These are phyloP conservation scores for Eucalyptus polybractea DNA, from an alignment of 345 rosid species.

Conservation along the genomic window DNA sequence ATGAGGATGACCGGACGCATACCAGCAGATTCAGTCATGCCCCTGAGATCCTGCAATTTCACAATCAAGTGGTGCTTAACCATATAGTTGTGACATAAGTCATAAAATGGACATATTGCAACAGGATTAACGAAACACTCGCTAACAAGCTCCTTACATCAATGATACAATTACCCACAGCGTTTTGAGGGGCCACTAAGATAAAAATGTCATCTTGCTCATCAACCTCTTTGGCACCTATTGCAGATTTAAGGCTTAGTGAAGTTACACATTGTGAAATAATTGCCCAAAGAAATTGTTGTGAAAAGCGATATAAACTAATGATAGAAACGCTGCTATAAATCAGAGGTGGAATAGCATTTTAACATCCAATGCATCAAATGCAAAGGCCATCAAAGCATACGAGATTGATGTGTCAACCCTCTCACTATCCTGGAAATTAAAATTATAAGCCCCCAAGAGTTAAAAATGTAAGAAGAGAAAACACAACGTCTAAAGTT, in stretches of 20 bases:
- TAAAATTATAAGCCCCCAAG: not conserved
- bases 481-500: not conserved
- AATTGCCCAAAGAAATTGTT: not conserved
- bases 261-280: not conserved
- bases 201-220: slow-evolving; percentile 86
- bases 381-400: not conserved
- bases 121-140: not conserved
- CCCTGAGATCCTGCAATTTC: slow-evolving; percentile 59
- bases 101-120: not conserved
- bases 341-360: not conserved
- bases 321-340: not conserved
- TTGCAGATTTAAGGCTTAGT: not conserved
- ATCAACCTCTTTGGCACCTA: slow-evolving; percentile 75
- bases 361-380: not conserved
- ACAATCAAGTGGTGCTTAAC: not conserved
- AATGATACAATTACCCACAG: slow-evolving; percentile 89
- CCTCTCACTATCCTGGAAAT: not conserved
- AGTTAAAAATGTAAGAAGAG: not conserved
- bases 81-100: not conserved
- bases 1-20: slow-evolving; percentile 76
- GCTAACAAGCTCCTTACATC: slow-evolving; percentile 37
- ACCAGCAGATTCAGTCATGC: slow-evolving; percentile 92
- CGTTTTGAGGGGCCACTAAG: slow-evolving; percentile 94
- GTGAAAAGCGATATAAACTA: not conserved
- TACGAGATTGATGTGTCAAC: not conserved